Base-by-base conservation (phyloP, 352 stramenopile species). In the Globisporangium paddicum region DNA sequence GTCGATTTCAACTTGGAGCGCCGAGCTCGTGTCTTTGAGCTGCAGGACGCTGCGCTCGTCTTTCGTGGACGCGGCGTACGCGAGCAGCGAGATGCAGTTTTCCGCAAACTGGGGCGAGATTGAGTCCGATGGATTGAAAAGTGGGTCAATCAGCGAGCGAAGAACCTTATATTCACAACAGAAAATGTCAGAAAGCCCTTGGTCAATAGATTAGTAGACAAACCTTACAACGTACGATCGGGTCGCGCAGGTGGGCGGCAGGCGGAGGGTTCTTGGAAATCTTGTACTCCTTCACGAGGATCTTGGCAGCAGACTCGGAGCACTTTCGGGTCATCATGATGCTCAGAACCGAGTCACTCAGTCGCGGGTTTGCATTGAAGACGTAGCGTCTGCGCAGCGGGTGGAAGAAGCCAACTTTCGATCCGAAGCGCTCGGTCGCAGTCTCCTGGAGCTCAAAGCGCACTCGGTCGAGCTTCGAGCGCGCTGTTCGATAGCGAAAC, bases 31-130 rank as follows among this genome's bases (percentile, higher is more conserved):
- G 32, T 62, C 61, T 13, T 59, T 66, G 3, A 68, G 73, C 44
- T 89, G 79, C 48, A 95, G 46, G 30, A 95, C 77, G 42, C 83
- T 88, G 13, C 86, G 80, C 35, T 91, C 77, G 51, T 95, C 86
- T 44, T 86, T 87, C 7, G 76, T 86, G 11, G 75, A 91, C 0
- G 82, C 79, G 13, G 84, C 78, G 50, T 93, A 93, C 53, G 83
- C 83, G 40, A 95, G 57, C 6, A 95, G 52, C 13, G 79, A 70
- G 3, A 89, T 78, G 32, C 82, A 95, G 51, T 89, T 83, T 32
- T 87, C 72, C 16, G 71, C 58, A 63, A 87, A 93, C n/a, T 56
- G 19, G 16, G 68, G 30, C 25, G 78, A 79, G 28, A 89, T 75
- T 9, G 80, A 72, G 51, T 84, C 75, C 3, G 80, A 86, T 18